Evolutionary conservation across 768 basidiomycete genomes (phyloP).

Genomic region (Sistotremastrum suecicum): DNA sequence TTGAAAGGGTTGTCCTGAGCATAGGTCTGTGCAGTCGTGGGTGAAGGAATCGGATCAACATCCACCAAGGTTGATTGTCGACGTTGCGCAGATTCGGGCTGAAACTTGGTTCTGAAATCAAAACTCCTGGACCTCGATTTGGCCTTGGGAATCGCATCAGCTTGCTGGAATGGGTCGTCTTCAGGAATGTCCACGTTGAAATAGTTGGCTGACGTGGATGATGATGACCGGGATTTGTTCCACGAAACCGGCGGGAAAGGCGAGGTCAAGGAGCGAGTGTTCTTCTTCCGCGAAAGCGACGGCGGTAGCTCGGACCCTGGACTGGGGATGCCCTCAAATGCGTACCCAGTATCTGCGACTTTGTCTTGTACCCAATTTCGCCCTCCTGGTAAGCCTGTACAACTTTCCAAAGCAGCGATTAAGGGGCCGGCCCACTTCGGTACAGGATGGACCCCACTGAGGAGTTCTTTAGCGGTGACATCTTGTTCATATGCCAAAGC

Average conservation of each 20-base stretch:
- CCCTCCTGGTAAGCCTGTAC: slow-evolving; percentile 55
- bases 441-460: slow-evolving; percentile 59
- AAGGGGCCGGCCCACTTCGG: slow-evolving; percentile 73
- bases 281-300: slow-evolving; percentile 33
- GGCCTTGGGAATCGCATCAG: background rate
- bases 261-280: slow-evolving; percentile 19
- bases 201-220: slow-evolving; percentile 14
- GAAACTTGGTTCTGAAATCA: slow-evolving; percentile 10
- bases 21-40: slow-evolving; percentile 16
- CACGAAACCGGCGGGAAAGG: slow-evolving; percentile 55
- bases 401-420: slow-evolving; percentile 57
- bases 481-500: slow-evolving; percentile 57
- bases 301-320: slow-evolving; percentile 21
- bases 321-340: slow-evolving; percentile 38
- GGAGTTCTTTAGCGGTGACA: slow-evolving; percentile 65
- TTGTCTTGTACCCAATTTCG: slow-evolving; percentile 54
- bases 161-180: slow-evolving; percentile 13
- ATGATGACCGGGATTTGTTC: slow-evolving; percentile 21
- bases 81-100: background rate
- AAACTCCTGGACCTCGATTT: background rate
- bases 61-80: no score
- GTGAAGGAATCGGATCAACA: slow-evolving; percentile 2
- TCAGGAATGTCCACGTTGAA: slow-evolving; percentile 32
- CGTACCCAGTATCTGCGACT: slow-evolving; percentile 28
- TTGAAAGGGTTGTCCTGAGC: slow-evolving; percentile 16